phyloP scores from a whole-genome alignment of 2,329 filamentous ascomycete genomes.

The Trichoderma atroviride region DNA sequence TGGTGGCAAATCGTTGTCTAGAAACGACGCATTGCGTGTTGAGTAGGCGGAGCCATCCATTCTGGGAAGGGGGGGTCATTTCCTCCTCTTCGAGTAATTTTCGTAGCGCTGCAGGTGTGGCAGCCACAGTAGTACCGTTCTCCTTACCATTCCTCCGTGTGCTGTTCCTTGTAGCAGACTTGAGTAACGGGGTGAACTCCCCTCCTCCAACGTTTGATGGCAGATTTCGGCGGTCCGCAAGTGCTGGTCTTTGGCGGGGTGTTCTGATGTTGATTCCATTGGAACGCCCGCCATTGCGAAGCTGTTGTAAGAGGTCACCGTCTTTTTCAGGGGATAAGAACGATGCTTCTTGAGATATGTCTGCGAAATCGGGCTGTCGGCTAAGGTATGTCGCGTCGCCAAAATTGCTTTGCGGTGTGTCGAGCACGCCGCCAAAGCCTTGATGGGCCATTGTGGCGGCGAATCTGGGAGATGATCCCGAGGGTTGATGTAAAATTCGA shows the following conservation, averaged over 20 bases:
- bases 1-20: slow-evolving; percentile 73
- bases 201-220: slow-evolving; percentile 65
- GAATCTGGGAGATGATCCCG: slow-evolving; percentile 5
- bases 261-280: slow-evolving; percentile 66
- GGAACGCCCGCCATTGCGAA: slow-evolving; percentile 64
- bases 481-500: not conserved
- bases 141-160: slow-evolving; percentile 66
- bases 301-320: slow-evolving; percentile 70
- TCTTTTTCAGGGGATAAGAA: slow-evolving; percentile 77
- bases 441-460: slow-evolving; percentile 60
- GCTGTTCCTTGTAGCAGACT: slow-evolving; percentile 73
- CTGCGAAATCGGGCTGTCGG: slow-evolving; percentile 68
- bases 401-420: slow-evolving; percentile 83
- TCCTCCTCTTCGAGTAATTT: slow-evolving; percentile 71
- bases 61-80: slow-evolving; percentile 72
- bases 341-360: slow-evolving; percentile 84
- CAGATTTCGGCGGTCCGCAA: slow-evolving; percentile 73
- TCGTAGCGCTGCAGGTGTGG: slow-evolving; percentile 68
- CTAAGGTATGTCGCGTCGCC: slow-evolving; percentile 82
- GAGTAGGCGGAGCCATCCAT: slow-evolving; percentile 74
- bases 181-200: slow-evolving; percentile 94
- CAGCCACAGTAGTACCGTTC: slow-evolving; percentile 59
- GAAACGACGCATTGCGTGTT: slow-evolving; percentile 63
- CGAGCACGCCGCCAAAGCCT: slow-evolving; percentile 66
- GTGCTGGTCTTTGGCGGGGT: slow-evolving; percentile 69